phyloP scores from a whole-genome alignment of 768 basidiomycete species.

The Psilocybe tampanensis region DNA sequence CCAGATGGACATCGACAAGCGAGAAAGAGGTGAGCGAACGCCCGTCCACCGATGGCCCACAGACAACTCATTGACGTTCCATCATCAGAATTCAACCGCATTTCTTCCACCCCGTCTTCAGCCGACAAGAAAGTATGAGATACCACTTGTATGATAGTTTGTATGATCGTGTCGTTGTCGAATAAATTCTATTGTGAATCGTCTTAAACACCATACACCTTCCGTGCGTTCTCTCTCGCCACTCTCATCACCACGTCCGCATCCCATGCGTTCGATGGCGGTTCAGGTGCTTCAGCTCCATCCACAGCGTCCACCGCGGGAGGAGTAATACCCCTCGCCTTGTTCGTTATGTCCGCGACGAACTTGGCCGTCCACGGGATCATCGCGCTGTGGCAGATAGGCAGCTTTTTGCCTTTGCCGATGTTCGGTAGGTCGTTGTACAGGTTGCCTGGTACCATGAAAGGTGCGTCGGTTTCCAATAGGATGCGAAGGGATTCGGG shows the following conservation, averaged over 20 bases:
- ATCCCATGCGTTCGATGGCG: slow-evolving; percentile 38
- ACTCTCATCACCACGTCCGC: slow-evolving; percentile 59
- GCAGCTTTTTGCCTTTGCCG: slow-evolving; percentile 58
- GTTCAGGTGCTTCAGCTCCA: neutral
- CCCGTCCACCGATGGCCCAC: neutral
- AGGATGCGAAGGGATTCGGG: slow-evolving; percentile 46
- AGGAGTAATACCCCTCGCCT: slow-evolving; percentile 4
- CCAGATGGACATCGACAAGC: slow-evolving; percentile 49
- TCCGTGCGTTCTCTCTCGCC: slow-evolving; percentile 64
- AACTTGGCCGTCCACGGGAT: slow-evolving; percentile 86
- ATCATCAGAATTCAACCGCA: slow-evolving; percentile 8
- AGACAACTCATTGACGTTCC: neutral
- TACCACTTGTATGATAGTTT: neutral
- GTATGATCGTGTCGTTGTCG: neutral
- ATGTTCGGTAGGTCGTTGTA: slow-evolving; percentile 55
- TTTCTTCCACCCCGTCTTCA: slow-evolving; percentile 8
- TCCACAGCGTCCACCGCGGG: neutral
- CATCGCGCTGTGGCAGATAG: slow-evolving; percentile 79
- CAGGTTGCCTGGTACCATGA: slow-evolving; percentile 80
- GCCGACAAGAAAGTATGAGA: slow-evolving; percentile 9
- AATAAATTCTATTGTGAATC: neutral
- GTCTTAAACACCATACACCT: slow-evolving; percentile 59
- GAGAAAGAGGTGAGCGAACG: slow-evolving; percentile 28
- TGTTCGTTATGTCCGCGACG: slow-evolving; percentile 51
- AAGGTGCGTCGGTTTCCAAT: slow-evolving; percentile 87